A percentile compares a stretch with the other conserved stretches of the same genome.
These are phyloP conservation scores for Drechslerella coelobrocha DNA, from an alignment of 2,329 filamentous ascomycete species.

Conservation along the genomic window DNA sequence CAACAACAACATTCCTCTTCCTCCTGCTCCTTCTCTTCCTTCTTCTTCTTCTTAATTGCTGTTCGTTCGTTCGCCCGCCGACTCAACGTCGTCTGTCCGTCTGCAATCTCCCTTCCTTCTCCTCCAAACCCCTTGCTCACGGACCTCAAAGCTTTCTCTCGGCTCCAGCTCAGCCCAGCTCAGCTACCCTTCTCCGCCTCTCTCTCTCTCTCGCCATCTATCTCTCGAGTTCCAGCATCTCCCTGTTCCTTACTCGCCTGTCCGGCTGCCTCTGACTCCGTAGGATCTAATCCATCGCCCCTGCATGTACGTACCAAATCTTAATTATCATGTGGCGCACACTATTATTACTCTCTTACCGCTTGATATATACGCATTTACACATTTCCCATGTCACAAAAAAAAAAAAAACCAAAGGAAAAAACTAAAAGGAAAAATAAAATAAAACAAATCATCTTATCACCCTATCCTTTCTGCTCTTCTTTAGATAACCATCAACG, in stretches of 20 bases:
- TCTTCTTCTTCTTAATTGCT: no score
- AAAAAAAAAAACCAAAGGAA: no score
- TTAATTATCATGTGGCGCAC: not conserved
- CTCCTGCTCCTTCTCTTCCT: no score
- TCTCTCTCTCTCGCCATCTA: not conserved
- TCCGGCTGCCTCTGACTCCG: not conserved
- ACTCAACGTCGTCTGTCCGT: no score
- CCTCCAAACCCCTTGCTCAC: no score
- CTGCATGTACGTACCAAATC: constrained; percentile 4
- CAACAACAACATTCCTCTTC: no score
- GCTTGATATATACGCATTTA: no score
- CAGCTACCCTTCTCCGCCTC: not conserved
- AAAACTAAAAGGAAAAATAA: no score
- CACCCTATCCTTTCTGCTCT: constrained; percentile 1
- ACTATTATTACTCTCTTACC: not conserved
- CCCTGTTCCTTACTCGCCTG: not conserved
- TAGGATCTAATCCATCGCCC: constrained; percentile 4
- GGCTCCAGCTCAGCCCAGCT: not conserved
- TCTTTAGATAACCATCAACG: not conserved
- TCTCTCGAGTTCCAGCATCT: not conserved
- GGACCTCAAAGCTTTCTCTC: no score
- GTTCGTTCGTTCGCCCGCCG: no score
- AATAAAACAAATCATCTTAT: no score
- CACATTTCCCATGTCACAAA: no score
- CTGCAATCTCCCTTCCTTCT: not conserved